A percentile compares a stretch with the other conserved stretches of the same genome.
These are phyloP conservation scores for Acanthamoeba healyi DNA, from an alignment of 208 protist species.

Conservation along the genomic window DNA sequence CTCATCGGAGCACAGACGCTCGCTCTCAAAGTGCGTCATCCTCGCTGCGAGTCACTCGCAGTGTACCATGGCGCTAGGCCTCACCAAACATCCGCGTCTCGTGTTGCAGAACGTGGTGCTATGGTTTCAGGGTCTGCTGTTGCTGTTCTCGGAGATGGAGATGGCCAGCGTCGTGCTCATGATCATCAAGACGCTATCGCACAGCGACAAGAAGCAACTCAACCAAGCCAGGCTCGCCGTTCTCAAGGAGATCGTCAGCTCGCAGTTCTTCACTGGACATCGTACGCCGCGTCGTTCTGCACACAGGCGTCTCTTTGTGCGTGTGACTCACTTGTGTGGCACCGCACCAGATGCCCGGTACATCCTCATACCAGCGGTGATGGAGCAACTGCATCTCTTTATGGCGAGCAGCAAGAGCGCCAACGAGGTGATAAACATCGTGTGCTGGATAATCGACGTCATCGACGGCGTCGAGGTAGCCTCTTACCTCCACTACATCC, in stretches of 20 bases:
- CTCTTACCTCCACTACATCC: not conserved
- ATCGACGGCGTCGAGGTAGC: not conserved
- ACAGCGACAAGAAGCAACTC: constrained; percentile 68
- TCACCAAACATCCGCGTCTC: too few relatives aligned
- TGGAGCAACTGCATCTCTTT: constrained; percentile 9
- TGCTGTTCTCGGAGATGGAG: constrained; percentile 76
- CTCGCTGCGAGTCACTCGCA: too few relatives aligned
- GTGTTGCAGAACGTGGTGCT: constrained; percentile 46
- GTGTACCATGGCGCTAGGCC: too few relatives aligned
- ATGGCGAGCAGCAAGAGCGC: not conserved
- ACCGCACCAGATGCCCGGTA: not conserved
- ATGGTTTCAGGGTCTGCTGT: constrained; percentile 74
- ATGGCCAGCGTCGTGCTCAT: constrained; percentile 7
- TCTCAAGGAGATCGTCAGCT: constrained; percentile 42
- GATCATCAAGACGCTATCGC: constrained; percentile 62
- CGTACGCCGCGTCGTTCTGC: not conserved
- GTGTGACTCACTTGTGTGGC: not conserved
- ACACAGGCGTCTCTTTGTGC: too few relatives aligned
- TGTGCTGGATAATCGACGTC: constrained; percentile 24
- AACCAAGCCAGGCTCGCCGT: constrained; percentile 38
- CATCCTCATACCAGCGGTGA: constrained; percentile 23
- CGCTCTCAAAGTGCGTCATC: constrained; percentile 61
- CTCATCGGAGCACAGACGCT: constrained; percentile 82
- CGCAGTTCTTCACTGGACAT: not conserved
- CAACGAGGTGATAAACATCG: not conserved